These are phyloP conservation scores for Rubia peregrina DNA, from an alignment of 305 asterid genomes.

Conservation along the genomic window DNA sequence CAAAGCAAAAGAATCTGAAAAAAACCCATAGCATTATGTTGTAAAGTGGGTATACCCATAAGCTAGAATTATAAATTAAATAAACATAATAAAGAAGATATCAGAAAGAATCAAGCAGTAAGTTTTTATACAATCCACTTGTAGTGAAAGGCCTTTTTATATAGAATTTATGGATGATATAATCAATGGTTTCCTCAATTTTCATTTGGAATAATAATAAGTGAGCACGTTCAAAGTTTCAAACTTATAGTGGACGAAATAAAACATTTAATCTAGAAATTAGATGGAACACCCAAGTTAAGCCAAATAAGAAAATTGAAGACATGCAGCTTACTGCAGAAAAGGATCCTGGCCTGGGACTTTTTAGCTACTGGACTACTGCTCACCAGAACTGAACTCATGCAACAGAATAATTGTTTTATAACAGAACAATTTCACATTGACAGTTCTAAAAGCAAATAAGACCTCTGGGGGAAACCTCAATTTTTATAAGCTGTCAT, in stretches of 20 bases:
- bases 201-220: neutral
- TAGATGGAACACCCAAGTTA: neutral
- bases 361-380: neutral
- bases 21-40: neutral
- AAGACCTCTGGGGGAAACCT: neutral
- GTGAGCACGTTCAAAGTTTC: neutral
- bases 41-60: neutral
- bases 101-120: neutral
- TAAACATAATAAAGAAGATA: neutral
- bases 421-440: neutral
- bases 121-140: too few relatives aligned
- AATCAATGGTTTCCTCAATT: neutral
- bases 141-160: neutral
- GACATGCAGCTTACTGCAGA: neutral
- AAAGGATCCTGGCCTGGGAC: neutral
- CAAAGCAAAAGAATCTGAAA: constrained; percentile 88
- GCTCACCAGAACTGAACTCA: neutral
- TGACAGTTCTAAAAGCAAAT: neutral
- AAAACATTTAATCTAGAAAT: constrained; percentile 7
- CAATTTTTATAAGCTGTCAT: neutral
- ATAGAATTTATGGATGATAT: neutral
- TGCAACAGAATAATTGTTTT: neutral
- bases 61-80: constrained; percentile 13
- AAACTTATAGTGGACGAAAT: neutral
- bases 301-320: neutral